Percentiles rank a stretch among this genome's conserved stretches.
phyloP scores from a whole-genome alignment of 2,329 filamentous ascomycete genomes.

The Fusarium piperis region DNA sequence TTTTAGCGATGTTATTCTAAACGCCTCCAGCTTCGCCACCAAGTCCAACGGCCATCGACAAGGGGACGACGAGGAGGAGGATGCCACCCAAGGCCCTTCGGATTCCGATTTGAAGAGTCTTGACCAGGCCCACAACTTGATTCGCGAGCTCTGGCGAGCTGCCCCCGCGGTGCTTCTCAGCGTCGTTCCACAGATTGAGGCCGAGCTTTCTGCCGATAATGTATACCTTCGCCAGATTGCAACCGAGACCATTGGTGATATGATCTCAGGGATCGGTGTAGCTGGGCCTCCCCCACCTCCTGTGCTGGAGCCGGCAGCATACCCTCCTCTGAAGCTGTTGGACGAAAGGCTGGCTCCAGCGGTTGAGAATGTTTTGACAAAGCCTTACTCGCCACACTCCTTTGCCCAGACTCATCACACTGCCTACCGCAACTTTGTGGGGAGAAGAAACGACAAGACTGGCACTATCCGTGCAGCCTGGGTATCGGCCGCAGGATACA shows the following conservation, averaged over 20 bases:
- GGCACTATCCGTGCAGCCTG: slow-evolving; percentile 84
- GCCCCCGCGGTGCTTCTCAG: slow-evolving; percentile 89
- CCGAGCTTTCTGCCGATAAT: slow-evolving; percentile 91
- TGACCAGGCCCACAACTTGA: slow-evolving; percentile 86
- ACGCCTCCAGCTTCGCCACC: slow-evolving; percentile 73
- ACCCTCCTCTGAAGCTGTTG: slow-evolving; percentile 77
- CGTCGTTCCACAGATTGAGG: slow-evolving; percentile 92
- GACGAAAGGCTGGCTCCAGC: slow-evolving; percentile 61
- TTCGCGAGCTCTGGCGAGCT: slow-evolving; percentile 93
- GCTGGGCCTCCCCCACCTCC: slow-evolving; percentile 82
- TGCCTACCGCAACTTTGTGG: slow-evolving; percentile 86
- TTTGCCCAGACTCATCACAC: slow-evolving; percentile 84
- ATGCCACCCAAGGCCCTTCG: slow-evolving; percentile 69
- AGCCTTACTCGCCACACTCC: slow-evolving; percentile 85
- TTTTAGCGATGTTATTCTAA: slow-evolving; percentile 95
- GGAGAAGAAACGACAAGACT: slow-evolving; percentile 87
- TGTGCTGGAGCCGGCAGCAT: slow-evolving; percentile 81
- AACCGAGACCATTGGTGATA: slow-evolving; percentile 93
- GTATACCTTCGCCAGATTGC: slow-evolving; percentile 86
- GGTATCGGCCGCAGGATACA: slow-evolving; percentile 84
- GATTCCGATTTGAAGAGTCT: slow-evolving; percentile 89
- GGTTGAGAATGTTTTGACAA: slow-evolving; percentile 74
- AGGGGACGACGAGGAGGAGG: slow-evolving; percentile 72
- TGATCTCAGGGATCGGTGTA: slow-evolving; percentile 92
- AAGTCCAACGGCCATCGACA: slow-evolving; percentile 67